Conservation (phyloP, 352 stramenopile genomes). For the Phytophthora palmivora region DNA sequence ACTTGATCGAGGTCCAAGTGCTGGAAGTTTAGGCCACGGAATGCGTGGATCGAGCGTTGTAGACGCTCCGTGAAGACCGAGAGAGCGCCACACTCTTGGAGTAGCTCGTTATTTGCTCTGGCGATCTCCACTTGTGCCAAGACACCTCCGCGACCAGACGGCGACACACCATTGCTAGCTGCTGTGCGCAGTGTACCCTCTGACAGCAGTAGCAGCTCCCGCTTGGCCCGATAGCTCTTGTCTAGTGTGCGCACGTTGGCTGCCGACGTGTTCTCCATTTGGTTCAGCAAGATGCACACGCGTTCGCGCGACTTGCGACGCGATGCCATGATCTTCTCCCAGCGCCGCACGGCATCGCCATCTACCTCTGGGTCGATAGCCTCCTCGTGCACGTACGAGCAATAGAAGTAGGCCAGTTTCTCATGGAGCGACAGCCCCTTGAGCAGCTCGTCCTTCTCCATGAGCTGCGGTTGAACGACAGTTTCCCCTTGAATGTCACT, state of each 20-base stretch:
- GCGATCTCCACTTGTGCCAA: slow-evolving; percentile 64
- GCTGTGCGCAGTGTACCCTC: slow-evolving; percentile 50
- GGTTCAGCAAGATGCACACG: slow-evolving; percentile 63
- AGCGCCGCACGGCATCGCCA: slow-evolving; percentile 54
- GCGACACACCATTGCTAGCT: slow-evolving; percentile 13
- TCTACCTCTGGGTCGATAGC: slow-evolving; percentile 55
- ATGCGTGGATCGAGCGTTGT: slow-evolving; percentile 66
- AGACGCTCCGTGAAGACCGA: slow-evolving; percentile 71
- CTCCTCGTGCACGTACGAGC: slow-evolving; percentile 74
- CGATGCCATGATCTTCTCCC: slow-evolving; percentile 67
- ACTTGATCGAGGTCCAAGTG: slow-evolving; percentile 73
- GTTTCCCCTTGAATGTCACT: not conserved
- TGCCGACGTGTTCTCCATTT: slow-evolving; percentile 72
- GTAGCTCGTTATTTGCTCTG: slow-evolving; percentile 69
- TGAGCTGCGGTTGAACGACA: slow-evolving; percentile 19
- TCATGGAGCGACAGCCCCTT: slow-evolving; percentile 67
- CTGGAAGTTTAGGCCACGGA: slow-evolving; percentile 78
- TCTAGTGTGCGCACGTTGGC: slow-evolving; percentile 67
- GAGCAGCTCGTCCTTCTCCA: slow-evolving; percentile 39
- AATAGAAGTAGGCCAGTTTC: slow-evolving; percentile 81
- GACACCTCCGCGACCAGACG: slow-evolving; percentile 21
- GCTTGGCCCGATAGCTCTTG: slow-evolving; percentile 75
- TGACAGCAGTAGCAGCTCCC: slow-evolving; percentile 68
- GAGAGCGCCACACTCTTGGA: slow-evolving; percentile 77
- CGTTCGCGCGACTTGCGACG: slow-evolving; percentile 70